These are phyloP conservation scores for Dactylellina sp. DNA, from an alignment of 2,329 filamentous ascomycete genomes.

Conservation along the genomic window DNA sequence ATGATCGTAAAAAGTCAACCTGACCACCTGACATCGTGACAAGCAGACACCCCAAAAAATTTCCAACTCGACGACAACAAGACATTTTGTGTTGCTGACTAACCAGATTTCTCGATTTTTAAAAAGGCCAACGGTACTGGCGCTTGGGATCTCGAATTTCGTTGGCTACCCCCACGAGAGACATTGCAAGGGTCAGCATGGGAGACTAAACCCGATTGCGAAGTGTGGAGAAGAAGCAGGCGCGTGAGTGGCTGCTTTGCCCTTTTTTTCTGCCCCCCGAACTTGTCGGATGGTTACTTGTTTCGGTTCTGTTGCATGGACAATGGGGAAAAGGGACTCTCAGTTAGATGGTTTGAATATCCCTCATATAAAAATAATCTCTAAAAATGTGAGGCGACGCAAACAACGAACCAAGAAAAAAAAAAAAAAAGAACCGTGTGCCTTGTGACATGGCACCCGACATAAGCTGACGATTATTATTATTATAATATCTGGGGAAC, in stretches of 20 bases:
- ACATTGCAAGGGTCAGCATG: not conserved
- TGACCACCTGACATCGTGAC: too few species aligned
- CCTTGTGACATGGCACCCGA: conserved; percentile 55
- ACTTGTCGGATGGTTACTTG: conserved; percentile 11
- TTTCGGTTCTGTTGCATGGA: conserved; percentile 28
- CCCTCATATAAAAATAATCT: conserved; percentile 53
- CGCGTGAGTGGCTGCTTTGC: conserved; percentile 44
- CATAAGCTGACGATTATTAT: conserved; percentile 44
- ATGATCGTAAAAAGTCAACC: not conserved
- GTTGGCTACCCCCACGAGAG: conserved; percentile 29
- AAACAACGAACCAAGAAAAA: not conserved
- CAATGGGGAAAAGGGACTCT: not conserved
- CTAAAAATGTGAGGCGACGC: conserved; percentile 43
- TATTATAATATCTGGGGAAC: not conserved
- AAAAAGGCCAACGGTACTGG: not conserved
- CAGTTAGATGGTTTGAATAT: conserved; percentile 29
- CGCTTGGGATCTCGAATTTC: conserved; percentile 1
- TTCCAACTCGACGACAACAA: conserved; percentile 29
- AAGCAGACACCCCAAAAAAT: not conserved
- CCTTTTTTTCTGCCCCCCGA: conserved; percentile 6
- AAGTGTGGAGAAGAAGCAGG: conserved; percentile 56
- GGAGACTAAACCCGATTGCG: conserved; percentile 55
- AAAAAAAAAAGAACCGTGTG: conserved; percentile 24
- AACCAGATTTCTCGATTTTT: conserved; percentile 7
- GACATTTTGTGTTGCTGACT: conserved; percentile 53